Conservation (phyloP, 768 basidiomycete species). For the Mycena galopus region DNA sequence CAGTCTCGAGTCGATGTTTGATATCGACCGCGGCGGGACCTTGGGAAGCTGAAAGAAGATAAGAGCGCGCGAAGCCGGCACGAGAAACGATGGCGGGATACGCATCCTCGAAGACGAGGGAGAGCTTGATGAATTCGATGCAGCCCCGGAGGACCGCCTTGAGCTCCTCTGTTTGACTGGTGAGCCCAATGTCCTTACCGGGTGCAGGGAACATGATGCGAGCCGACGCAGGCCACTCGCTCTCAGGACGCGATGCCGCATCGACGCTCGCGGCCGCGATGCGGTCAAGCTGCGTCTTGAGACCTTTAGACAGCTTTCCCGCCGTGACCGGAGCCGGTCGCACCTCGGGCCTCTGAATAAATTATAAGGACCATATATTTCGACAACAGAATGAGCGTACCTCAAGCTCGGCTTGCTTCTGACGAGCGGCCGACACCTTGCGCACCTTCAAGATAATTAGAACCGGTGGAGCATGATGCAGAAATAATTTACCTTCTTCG, state of each 20-base stretch:
- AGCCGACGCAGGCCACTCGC: too few species aligned
- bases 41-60: constrained; percentile 1
- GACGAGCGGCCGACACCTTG: too few species aligned
- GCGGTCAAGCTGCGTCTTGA: constrained; percentile 12
- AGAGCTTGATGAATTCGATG: too few species aligned
- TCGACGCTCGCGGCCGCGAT: not conserved
- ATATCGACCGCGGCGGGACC: not conserved
- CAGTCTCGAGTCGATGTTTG: constrained; percentile 6
- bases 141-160: too few species aligned
- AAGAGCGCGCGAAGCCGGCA: too few species aligned
- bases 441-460: not conserved
- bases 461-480: not conserved
- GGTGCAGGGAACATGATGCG: too few species aligned
- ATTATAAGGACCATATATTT: not conserved
- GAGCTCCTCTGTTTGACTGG: too few species aligned
- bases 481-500: not conserved
- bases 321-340: not conserved
- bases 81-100: constrained; percentile 13
- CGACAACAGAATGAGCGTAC: not conserved
- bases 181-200: too few species aligned
- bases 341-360: too few species aligned
- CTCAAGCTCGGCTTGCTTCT: too few species aligned
- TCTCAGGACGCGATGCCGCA: too few species aligned
- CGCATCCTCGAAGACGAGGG: constrained; percentile 9
- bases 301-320: constrained; percentile 6